A percentile compares a stretch with the other conserved stretches of the same genome.
These are phyloP conservation scores for Davidsoniella virescens DNA, from an alignment of 2,329 filamentous ascomycete genomes.

Conservation along the genomic window DNA sequence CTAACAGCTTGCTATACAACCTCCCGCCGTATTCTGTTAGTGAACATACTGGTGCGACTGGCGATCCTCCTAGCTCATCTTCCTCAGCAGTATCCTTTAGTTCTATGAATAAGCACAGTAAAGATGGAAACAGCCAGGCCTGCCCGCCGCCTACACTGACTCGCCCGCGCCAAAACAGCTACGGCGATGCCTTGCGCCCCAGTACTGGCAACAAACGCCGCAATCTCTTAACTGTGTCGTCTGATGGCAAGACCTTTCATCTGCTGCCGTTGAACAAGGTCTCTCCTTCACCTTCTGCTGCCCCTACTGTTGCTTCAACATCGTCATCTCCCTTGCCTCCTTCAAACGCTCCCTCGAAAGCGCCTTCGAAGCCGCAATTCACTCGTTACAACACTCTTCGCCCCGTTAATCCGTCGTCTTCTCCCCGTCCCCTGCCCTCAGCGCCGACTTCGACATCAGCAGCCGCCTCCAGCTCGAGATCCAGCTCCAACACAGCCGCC, in stretches of 20 bases:
- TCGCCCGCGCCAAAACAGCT: slow-evolving; percentile 4
- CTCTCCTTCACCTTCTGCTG: slow-evolving; percentile 14
- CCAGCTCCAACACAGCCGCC: neutral
- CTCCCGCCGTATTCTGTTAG: slow-evolving; percentile 2
- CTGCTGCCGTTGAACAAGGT: slow-evolving; percentile 23
- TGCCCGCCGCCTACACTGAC: slow-evolving; percentile 2
- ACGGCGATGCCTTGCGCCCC: slow-evolving; percentile 4
- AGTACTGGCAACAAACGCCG: slow-evolving; percentile 17
- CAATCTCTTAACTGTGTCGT: slow-evolving; percentile 33
- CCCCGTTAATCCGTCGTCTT: neutral
- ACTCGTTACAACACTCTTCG: slow-evolving; percentile 5
- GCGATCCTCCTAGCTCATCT: slow-evolving; percentile 11
- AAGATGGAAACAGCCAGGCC: neutral
- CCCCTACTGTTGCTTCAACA: slow-evolving; percentile 9
- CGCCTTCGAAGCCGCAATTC: slow-evolving; percentile 5
- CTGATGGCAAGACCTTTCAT: slow-evolving; percentile 41
- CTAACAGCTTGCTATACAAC: slow-evolving; percentile 6
- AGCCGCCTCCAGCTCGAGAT: slow-evolving; percentile 1
- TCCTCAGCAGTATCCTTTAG: slow-evolving; percentile 7
- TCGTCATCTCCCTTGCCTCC: slow-evolving; percentile 13
- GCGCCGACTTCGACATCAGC: slow-evolving; percentile 4
- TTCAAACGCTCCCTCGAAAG: slow-evolving; percentile 12
- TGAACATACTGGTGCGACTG: slow-evolving; percentile 1
- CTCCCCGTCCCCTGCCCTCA: slow-evolving; percentile 7
- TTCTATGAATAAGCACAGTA: neutral